These are phyloP conservation scores for Schizonepeta tenuifolia DNA, from an alignment of 257 asterid species.

Conservation along the genomic window DNA sequence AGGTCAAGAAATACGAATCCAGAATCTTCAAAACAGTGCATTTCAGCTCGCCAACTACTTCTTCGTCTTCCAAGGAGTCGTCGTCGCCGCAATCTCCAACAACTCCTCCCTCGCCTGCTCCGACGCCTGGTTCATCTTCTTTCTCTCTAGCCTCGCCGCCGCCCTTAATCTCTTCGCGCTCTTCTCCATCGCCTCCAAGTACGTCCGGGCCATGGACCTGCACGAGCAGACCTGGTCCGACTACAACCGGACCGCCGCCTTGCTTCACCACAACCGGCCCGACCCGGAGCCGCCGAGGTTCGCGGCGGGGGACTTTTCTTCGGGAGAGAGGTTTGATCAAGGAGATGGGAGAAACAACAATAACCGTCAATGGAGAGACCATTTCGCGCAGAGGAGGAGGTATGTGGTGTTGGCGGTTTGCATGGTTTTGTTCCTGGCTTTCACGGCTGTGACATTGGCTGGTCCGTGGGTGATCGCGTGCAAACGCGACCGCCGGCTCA, in stretches of 20 bases:
- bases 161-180: slow-evolving; percentile 35
- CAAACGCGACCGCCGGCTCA: slow-evolving; percentile 30
- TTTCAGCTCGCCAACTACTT: slow-evolving; percentile 42
- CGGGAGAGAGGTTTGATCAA: neutral
- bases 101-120: slow-evolving; percentile 22
- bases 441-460: slow-evolving; percentile 24
- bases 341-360: neutral
- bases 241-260: neutral
- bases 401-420: slow-evolving; percentile 4
- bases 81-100: slow-evolving; percentile 30
- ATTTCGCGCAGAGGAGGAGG: slow-evolving; percentile 6
- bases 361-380: slow-evolving; percentile 15
- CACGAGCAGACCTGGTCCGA: slow-evolving; percentile 29
- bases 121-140: slow-evolving; percentile 26
- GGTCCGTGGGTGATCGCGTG: slow-evolving; percentile 38
- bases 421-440: slow-evolving; percentile 28
- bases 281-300: neutral
- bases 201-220: slow-evolving; percentile 15
- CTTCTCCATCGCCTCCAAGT: slow-evolving; percentile 18
- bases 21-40: slow-evolving; percentile 26
- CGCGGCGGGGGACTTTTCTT: neutral
- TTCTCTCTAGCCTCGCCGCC: slow-evolving; percentile 36
- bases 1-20: slow-evolving; percentile 29
- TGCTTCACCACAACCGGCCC: neutral
- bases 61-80: slow-evolving; percentile 40